Evolutionary conservation across 2,329 filamentous ascomycete genomes (phyloP), one percentile per base, ranked within the genome.

Genomic region (Teratosphaeria epicoccoides): DNA sequence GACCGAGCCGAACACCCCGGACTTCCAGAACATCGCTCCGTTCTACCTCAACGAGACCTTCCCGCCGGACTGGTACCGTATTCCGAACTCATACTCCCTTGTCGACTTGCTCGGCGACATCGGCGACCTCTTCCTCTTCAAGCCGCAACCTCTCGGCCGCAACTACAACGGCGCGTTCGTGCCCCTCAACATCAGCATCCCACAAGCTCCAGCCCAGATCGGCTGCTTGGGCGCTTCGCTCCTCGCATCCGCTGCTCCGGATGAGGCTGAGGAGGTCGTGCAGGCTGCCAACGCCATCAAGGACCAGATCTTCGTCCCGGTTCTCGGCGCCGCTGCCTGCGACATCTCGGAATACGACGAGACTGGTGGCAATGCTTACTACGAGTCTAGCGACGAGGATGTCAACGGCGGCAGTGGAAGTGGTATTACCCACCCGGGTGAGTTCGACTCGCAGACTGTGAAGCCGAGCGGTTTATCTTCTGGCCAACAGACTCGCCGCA

Each of bases 21-120:
- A 59, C 55, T 62, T 55, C 53, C 25, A 52, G 22, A 63, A 62
- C 55, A 52, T 63, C 26, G 60, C 57, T 14, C 60, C 60, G 2
- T 63, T 62, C 51, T 63, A 60, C 52, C 57, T 62, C 25, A 61
- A 62, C 51, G 59, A 62, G 49, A 61, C 58, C 23, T 62, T 62
- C 48, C 59, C 60, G 4, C 23, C 52, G 2, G 45, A 55, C 20
- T 62, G 60, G 60, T 61, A 51, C 55, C 55, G 55, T 47, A 55
- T 57, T 45, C 55, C 55, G 17, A 28, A 52, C 50, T 54, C 55
- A 11, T 55, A 57, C 47, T 57, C 55, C 22, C 50, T 57, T 43
- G 50, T 55, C 47, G 55, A 57, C 50, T 50, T 57, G 25, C 55
- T 57, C 47, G 52, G 49, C 33, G 55, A 57, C 50, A 55, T 57